Evolutionary conservation across 2,329 filamentous ascomycete genomes (phyloP).

Genomic region (Botrytis elliptica): DNA sequence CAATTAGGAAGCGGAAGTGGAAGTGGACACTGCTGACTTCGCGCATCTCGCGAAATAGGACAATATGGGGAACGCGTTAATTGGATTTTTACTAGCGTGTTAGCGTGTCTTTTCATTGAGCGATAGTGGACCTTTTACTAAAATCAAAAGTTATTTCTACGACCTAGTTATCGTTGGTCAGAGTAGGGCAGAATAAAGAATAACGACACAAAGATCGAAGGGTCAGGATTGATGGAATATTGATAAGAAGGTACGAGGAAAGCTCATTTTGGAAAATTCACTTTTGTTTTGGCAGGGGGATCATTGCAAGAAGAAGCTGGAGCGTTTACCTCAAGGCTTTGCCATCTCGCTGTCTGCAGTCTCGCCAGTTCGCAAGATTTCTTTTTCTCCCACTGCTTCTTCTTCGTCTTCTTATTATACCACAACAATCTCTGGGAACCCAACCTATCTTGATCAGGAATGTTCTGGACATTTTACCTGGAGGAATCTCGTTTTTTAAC

Average conservation of each 20-base stretch:
- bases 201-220: background rate
- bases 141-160: conserved; percentile 3
- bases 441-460: background rate
- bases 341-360: background rate
- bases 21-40: conserved; percentile 19
- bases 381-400: background rate
- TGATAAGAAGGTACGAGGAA: background rate
- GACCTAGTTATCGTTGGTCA: background rate
- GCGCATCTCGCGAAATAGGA: conserved; percentile 19
- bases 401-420: background rate
- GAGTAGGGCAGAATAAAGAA: background rate
- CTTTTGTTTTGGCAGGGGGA: background rate
- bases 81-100: conserved; percentile 10
- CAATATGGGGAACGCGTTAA: conserved; percentile 18
- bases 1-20: background rate
- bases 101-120: background rate
- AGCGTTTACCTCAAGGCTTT: background rate
- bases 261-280: background rate
- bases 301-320: background rate
- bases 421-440: background rate
- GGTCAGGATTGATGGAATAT: background rate
- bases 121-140: background rate
- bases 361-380: background rate
- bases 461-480: background rate
- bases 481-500: background rate